Conservation (phyloP, 495 filamentous ascomycete species). For the Chaetomium cochliodes region DNA sequence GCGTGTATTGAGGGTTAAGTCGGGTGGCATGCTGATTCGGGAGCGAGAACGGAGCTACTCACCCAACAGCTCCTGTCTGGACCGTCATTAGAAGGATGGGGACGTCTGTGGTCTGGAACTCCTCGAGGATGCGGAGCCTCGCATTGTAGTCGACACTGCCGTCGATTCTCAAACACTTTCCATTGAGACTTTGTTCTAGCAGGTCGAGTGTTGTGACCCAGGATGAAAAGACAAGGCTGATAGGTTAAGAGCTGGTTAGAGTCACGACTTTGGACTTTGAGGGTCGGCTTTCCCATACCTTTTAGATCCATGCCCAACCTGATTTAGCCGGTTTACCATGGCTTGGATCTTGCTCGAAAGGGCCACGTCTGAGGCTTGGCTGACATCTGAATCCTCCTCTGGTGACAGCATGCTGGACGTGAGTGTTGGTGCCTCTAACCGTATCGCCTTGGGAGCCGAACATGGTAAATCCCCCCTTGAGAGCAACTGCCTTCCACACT, state of each 20-base stretch:
- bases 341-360: not conserved
- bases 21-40: conserved; percentile 11
- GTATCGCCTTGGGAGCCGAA: not conserved
- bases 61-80: conserved; percentile 52
- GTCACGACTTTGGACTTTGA: not conserved
- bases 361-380: not conserved
- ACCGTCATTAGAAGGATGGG: conserved; percentile 52
- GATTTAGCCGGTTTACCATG: not conserved
- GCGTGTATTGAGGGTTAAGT: not conserved
- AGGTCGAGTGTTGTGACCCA: conserved; percentile 51
- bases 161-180: conserved; percentile 25
- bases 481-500: not conserved
- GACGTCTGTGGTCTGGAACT: conserved; percentile 32
- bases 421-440: too few relatives aligned
- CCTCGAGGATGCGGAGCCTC: conserved; percentile 37
- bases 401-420: not conserved
- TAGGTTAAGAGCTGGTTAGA: conserved; percentile 13
- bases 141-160: conserved; percentile 18
- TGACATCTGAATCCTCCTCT: not conserved
- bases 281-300: not conserved
- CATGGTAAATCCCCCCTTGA: not conserved
- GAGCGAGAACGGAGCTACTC: not conserved
- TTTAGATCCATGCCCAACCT: not conserved
- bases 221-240: conserved; percentile 53
- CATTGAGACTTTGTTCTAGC: conserved; percentile 30